Evolutionary conservation across 2,329 filamentous ascomycete species (phyloP).

Genomic region (Stemphylium vesicarium): DNA sequence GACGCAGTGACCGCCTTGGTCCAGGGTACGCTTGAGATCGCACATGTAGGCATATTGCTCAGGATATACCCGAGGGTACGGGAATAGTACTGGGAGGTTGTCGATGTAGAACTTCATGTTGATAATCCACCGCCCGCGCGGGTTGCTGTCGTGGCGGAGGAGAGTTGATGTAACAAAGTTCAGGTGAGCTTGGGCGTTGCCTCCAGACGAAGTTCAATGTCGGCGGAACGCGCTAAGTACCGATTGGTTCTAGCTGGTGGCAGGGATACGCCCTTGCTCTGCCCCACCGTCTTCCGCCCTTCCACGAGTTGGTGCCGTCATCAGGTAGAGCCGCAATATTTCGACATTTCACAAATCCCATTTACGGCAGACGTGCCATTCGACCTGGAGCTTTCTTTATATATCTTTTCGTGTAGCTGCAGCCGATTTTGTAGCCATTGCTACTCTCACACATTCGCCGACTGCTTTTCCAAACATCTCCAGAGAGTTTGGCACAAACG

Average conservation of each 20-base stretch:
- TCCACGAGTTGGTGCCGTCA: slow-evolving; percentile 29
- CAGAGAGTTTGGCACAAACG: not conserved
- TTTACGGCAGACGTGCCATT: not conserved
- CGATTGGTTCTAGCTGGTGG: not conserved
- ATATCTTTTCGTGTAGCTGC: not conserved
- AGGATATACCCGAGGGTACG: slow-evolving; percentile 77
- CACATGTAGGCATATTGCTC: slow-evolving; percentile 73
- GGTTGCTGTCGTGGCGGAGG: slow-evolving; percentile 26
- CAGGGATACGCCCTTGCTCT: slow-evolving; percentile 17
- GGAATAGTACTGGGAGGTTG: slow-evolving; percentile 73
- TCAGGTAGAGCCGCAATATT: slow-evolving; percentile 24
- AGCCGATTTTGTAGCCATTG: not conserved
- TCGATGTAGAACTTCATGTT: slow-evolving; percentile 83
- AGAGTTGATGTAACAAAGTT: slow-evolving; percentile 19
- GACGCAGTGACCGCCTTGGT: slow-evolving; percentile 93
- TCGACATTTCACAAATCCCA: slow-evolving; percentile 3
- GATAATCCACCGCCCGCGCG: slow-evolving; percentile 25
- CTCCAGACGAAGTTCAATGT: slow-evolving; percentile 13
- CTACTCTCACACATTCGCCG: not conserved
- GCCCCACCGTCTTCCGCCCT: slow-evolving; percentile 14
- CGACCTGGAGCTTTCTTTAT: slow-evolving; percentile 6
- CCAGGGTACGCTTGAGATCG: slow-evolving; percentile 86
- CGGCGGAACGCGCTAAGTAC: slow-evolving; percentile 5
- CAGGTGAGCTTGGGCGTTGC: slow-evolving; percentile 12
- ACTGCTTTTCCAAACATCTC: not conserved